phyloP scores from a whole-genome alignment of 2,329 filamentous ascomycete species.

The Neophaeococcomyces aloes region DNA sequence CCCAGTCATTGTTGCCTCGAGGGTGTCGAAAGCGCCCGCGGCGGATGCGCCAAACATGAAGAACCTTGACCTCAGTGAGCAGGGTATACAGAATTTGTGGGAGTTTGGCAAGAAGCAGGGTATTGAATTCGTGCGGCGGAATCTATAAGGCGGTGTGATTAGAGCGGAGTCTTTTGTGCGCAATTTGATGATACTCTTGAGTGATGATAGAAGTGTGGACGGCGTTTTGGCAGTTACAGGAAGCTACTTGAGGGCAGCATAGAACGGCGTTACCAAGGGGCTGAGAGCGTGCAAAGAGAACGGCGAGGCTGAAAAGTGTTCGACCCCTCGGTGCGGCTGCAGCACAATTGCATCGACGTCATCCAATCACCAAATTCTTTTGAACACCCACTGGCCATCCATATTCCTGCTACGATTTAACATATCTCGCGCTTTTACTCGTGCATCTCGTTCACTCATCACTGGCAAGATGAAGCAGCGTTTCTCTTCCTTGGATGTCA shows the following conservation, averaged over 20 bases:
- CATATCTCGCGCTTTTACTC: neutral
- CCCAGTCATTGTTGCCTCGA: slow-evolving; percentile 81
- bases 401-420: too few species aligned
- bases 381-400: too few species aligned
- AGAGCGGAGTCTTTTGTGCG: slow-evolving; percentile 1
- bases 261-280: too few species aligned
- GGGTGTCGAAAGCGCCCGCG: slow-evolving; percentile 82
- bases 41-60: slow-evolving; percentile 82
- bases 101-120: slow-evolving; percentile 88
- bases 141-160: slow-evolving; percentile 14
- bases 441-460: neutral
- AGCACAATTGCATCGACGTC: too few species aligned
- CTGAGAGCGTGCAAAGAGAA: too few species aligned
- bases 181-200: too few species aligned
- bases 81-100: slow-evolving; percentile 86
- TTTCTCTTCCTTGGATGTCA: slow-evolving; percentile 49
- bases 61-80: slow-evolving; percentile 89
- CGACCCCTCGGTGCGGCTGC: too few species aligned
- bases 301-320: too few species aligned
- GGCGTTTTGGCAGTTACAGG: too few species aligned
- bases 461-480: slow-evolving; percentile 45
- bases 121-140: slow-evolving; percentile 76
- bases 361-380: too few species aligned
- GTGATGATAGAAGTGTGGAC: too few species aligned
- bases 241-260: too few species aligned